Base-by-base conservation (phyloP, 768 basidiomycete species). In the Lactarius vividus region DNA sequence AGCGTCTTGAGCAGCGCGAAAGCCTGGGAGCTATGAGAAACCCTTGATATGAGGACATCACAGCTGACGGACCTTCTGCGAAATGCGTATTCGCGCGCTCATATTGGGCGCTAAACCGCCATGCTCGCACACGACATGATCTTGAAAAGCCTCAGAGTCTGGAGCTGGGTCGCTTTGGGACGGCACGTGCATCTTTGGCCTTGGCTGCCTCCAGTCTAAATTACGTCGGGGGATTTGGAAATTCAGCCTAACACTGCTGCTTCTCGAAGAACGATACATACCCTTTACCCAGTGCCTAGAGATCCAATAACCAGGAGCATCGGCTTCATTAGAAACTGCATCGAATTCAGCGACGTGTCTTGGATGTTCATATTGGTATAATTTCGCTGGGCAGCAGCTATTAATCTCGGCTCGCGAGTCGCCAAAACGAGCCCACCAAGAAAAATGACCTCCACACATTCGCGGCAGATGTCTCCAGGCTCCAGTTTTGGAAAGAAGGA, bases 271-370 rank as follows among this genome's bases (percentile, higher is more conserved):
- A 68, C 18, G 35, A 49, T 59, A 53, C 64, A 18, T 64, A 89
- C 92, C 92, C 83, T 82, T 88, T 4, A 89, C 74, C 93, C 93
- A 94, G 7, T 77, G 74, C 72, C 88, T 92, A 0, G 92, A 94
- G 71, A 94, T 84, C 87, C 88, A 91, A 73, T 81, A 87, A 8
- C 83, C 83, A 18, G 69, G 67, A 18, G 75, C 74, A 62, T 83
- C 82, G 15, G 77, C 77, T 4, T 76, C 76, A 11, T 81, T 77
- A 44, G 79, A 79, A 7, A 85, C 73, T 4, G 81, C 79, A 56
- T 91, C 86, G 63, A 92, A 88, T 61, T 79, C 74, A 31, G 78
- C 74, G 0, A 90, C 85, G n/a, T 82, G 73, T 53, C 77, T 80
- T 29, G 88, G 86, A 73, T 94, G 92, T 68, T 88, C 81, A 20